Evolutionary conservation across 768 basidiomycete species (phyloP), one percentile per base, ranked within the genome.

Genomic region (Phanerodontia chrysosporium): DNA sequence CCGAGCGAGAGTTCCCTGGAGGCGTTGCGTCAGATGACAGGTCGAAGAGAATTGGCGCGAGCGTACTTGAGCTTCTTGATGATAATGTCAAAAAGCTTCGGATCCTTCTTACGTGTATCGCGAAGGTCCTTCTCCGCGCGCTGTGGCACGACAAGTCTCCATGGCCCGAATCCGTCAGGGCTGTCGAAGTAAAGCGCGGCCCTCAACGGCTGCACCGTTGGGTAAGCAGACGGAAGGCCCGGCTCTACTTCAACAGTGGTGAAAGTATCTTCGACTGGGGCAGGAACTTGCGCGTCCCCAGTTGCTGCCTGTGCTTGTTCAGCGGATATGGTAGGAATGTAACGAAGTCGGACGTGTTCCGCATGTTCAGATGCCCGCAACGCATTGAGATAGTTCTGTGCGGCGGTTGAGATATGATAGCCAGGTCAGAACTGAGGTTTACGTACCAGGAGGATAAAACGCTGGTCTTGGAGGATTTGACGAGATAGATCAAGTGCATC

Each of bases 1-100:
- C 87, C 88, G 2, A 80, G 77, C 0, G 88, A 90, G 9, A 90
- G 76, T 60, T 89, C 84, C 65, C 88, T 89, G 48, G 1, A 70
- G 62, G 1, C 69, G 57, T n/a, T 3, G 65, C 60, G 53, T 70
- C 68, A 42, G 49, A 13, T 35, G n/a, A 29, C 46, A 30, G 16
- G 49, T 51, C 25, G 32, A 10, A 3, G 7, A 42, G 18, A 18
- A 7, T 18, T 10, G 18, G 10, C 8, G 4, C 18, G 10, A 18
- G 18, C 18, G 39, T 22, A 53, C 89, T 76, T 82, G 66, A 90
- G 86, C 67, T 89, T 90, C 72, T 86, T 89, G 35, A 86, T 64
- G 27, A 83, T 77, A 45, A 85, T 83, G 14, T 65, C 65, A 62
- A 85, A 85, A 36, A 71, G 71, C 36, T 78, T 78, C 13, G 49